Percentiles rank a stretch among this genome's conserved stretches.
phyloP scores from a whole-genome alignment of 257 asterid genomes.

The Gentiana straminea region DNA sequence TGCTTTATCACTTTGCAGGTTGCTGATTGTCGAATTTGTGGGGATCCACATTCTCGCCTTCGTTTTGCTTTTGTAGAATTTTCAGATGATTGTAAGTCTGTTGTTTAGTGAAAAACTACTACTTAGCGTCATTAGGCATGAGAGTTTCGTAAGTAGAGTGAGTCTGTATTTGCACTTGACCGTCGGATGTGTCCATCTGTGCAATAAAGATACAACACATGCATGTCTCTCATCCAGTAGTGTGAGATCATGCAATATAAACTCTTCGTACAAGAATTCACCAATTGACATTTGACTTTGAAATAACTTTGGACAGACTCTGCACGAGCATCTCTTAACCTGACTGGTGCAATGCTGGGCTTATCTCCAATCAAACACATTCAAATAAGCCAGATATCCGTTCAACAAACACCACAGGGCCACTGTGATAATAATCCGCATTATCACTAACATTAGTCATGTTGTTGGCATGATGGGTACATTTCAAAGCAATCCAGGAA shows the following conservation, averaged over 20 bases:
- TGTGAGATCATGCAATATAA: neutral
- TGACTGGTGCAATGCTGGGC: conserved; percentile 65
- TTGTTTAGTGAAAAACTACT: neutral
- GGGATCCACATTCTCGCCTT: conserved; percentile 96
- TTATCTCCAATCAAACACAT: conserved; percentile 43
- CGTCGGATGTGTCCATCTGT: too few species aligned
- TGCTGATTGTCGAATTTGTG: conserved; percentile 95
- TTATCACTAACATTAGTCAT: too few species aligned
- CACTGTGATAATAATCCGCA: too few species aligned
- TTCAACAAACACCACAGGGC: too few species aligned
- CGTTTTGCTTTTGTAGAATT: conserved; percentile 98
- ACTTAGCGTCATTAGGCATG: neutral
- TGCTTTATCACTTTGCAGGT: conserved; percentile 38
- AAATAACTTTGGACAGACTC: conserved; percentile 40
- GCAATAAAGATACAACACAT: too few species aligned
- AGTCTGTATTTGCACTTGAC: too few species aligned
- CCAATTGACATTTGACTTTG: conserved; percentile 6
- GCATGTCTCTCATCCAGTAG: too few species aligned
- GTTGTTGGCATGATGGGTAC: too few species aligned
- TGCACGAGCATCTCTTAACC: conserved; percentile 64
- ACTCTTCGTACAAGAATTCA: conserved; percentile 3
- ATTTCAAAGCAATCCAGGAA: too few species aligned
- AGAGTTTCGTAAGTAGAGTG: too few species aligned
- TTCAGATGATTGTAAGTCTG: conserved; percentile 69
- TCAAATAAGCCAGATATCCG: too few species aligned